Percentiles rank a stretch among this genome's conserved stretches.
phyloP scores from a whole-genome alignment of 2,329 filamentous ascomycete species.

The Clarireedia monteithiana region DNA sequence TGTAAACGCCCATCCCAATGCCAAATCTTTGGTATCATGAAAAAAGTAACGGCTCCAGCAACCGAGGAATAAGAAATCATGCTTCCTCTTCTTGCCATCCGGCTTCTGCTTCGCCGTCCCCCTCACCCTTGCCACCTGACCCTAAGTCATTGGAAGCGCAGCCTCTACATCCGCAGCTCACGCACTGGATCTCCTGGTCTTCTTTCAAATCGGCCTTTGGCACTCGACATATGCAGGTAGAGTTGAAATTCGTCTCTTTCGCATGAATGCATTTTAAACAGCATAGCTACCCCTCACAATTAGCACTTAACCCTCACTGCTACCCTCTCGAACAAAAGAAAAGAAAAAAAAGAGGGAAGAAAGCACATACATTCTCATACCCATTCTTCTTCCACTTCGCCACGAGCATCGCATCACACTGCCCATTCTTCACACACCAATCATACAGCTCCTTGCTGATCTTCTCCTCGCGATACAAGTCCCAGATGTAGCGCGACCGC shows the following conservation, averaged over 20 bases:
- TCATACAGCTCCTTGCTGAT: conserved; percentile 91
- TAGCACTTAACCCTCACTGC: background rate
- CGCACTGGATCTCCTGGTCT: conserved; percentile 83
- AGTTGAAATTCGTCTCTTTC: conserved; percentile 99
- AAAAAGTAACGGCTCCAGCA: background rate
- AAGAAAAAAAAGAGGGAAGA: conserved; percentile 7
- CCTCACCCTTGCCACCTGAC: background rate
- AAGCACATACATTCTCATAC: conserved; percentile 74
- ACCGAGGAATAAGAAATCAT: background rate
- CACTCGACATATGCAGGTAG: conserved; percentile 94
- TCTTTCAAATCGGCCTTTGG: conserved; percentile 86
- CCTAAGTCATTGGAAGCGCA: conserved; percentile 77
- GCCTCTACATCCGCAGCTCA: conserved; percentile 88
- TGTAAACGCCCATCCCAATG: background rate
- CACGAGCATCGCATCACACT: conserved; percentile 90
- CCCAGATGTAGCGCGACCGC: conserved; percentile 87
- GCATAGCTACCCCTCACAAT: conserved; percentile 55
- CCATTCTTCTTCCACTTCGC: conserved; percentile 99
- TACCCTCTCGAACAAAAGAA: background rate
- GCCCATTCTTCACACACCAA: conserved; percentile 92
- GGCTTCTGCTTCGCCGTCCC: background rate
- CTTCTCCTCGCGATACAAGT: conserved; percentile 94
- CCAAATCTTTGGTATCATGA: background rate
- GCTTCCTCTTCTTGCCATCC: background rate
- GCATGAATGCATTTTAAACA: conserved; percentile 95